Evolutionary conservation across 257 asterid species (phyloP), one percentile per base, ranked within the genome.

Genomic region (Solanum etuberosum): DNA sequence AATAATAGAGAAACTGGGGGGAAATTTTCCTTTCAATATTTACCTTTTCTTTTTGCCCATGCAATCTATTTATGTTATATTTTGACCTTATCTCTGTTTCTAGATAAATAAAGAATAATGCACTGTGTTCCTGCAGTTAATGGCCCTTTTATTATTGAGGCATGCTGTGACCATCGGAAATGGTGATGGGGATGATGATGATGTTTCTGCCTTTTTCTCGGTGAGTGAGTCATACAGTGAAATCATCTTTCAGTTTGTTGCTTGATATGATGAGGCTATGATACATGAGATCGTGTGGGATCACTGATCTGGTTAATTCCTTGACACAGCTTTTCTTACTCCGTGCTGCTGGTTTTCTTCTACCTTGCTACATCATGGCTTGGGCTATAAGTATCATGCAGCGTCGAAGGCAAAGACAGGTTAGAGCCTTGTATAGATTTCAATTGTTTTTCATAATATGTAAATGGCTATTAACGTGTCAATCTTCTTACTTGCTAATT

Each of bases 371-470:
- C 83, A 87, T 91, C 73, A 88, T 92, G 90, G 93, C 93, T 70
- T 92, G 93, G 94, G 93, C 91, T 23, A 87, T 92, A 86, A 91
- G 93, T 84, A 40, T 92, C 57, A 59, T 92, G 85, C 94, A 91
- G 85, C 92, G 88, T 51, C 90, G 94, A 34, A 90, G 94, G 73
- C 93, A 92, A 83, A 92, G 94, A 91, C 92, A 92, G 93, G 94
- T 92, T 83, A 82, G 90, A 61, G 35, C 37, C 48, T 85, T 46
- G 29, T 72, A 21, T 35, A 80, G 40, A 78, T 42, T 15, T 80
- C 84, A 48, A 2, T 81, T 18, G 68, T 16, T 81, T 48, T 31
- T 43, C 43, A 31, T 81, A 16, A 16, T 81, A 25, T 48, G 15
- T 46, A 32, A 38, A 32, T 42, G 34, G 14, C 78, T 63, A 63